Conservation (phyloP, 2,329 filamentous ascomycete genomes). For the Colletotrichum horii region DNA sequence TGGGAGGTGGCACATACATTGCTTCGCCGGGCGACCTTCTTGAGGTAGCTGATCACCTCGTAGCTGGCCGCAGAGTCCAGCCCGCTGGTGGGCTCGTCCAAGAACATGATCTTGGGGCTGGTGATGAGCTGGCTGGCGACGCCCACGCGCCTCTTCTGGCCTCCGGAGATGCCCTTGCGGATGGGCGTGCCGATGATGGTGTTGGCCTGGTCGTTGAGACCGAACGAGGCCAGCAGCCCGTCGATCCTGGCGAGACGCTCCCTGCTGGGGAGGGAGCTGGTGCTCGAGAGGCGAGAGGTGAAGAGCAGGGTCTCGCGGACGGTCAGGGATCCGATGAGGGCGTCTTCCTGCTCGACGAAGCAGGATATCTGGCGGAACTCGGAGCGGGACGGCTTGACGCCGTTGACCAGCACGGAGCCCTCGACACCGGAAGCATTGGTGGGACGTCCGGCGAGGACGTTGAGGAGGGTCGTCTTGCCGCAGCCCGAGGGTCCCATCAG, state of each 20-base stretch:
- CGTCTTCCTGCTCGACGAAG: slow-evolving; percentile 90
- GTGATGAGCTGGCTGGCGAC: slow-evolving; percentile 85
- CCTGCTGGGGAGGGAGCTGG: slow-evolving; percentile 32
- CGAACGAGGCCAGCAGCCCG: slow-evolving; percentile 73
- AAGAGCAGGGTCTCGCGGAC: slow-evolving; percentile 82
- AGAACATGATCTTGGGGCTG: slow-evolving; percentile 78
- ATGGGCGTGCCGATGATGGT: slow-evolving; percentile 83
- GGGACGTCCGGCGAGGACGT: slow-evolving; percentile 72
- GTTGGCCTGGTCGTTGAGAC: slow-evolving; percentile 71
- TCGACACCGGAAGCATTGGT: slow-evolving; percentile 56
- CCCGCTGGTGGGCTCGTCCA: slow-evolving; percentile 86
- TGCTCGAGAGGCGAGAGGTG: slow-evolving; percentile 70
- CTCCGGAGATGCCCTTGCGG: slow-evolving; percentile 82
- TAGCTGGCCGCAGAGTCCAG: slow-evolving; percentile 78
- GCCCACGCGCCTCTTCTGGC: slow-evolving; percentile 81
- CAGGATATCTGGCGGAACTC: slow-evolving; percentile 70
- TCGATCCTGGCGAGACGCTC: slow-evolving; percentile 57
- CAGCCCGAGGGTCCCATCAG: slow-evolving; percentile 78
- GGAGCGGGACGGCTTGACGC: slow-evolving; percentile 52
- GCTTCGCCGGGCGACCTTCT: slow-evolving; percentile 67
- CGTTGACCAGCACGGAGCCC: slow-evolving; percentile 68
- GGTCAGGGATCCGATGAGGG: slow-evolving; percentile 80
- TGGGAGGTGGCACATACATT: slow-evolving; percentile 51
- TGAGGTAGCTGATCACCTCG: slow-evolving; percentile 79
- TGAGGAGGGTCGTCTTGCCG: slow-evolving; percentile 86